Base-by-base conservation (phyloP, 169 alveolate species). In the Cryptosporidium canis region DNA sequence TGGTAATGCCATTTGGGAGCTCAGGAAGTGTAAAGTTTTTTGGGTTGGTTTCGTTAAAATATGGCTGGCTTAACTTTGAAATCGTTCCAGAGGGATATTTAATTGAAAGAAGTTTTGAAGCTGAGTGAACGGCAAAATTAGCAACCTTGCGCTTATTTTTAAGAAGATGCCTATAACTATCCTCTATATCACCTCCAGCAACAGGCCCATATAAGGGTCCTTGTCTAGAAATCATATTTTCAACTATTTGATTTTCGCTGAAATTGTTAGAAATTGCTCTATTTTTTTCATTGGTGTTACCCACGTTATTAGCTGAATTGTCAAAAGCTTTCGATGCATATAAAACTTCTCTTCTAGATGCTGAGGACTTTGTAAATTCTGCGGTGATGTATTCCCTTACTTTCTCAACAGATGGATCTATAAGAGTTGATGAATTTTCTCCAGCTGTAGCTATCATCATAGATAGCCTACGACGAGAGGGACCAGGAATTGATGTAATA, bases 401-500 rank as follows among this genome's bases (percentile, higher is more conserved):
- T 58, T 63, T 55, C 58, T 77, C 87, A 31, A 61, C 87, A 0
- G 87, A 77, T 5, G 87, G 87, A 58, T 77, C 87, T 18, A 77
- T 77, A 4, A 77, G 47, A 1, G 87, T 43, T 18, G 87, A 77
- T 9, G 87, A 77, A 45, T 77, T 77, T 35, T 63, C 87, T 21
- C 87, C 87, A 21, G 72, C 87, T 12, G 65, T 61, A 27, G 87
- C 87, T 58, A 77, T 77, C 87, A 77, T 77, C 87, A 77, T 77
- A 16, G 87, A 77, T n/a, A 77, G 72, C 61, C 87, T 77, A 55
- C 87, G 87, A 27, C 87, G 87, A 41, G 87, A 77, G 39, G 87
- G 87, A 16, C 87, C 87, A 58, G 87, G 87, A 58, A 77, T 55
- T 1, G 72, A 2, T n/a, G 41, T 35, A 37, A 37, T 58, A 31